Base-by-base conservation (phyloP, 129 eudicot species). In the Logfia minima region DNA sequence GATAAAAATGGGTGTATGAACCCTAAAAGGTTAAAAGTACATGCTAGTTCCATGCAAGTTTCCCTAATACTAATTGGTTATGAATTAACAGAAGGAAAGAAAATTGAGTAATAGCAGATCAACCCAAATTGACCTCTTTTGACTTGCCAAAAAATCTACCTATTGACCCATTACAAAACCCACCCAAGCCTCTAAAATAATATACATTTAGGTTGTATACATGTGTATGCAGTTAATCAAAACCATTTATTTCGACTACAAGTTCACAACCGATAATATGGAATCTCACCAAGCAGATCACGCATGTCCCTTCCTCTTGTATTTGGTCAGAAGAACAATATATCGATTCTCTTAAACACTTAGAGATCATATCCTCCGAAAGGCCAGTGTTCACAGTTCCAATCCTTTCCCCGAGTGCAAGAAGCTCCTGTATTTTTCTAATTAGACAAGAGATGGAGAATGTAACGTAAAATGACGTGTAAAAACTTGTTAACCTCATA, bases 371-470 rank as follows among this genome's bases (percentile, higher is more conserved):
- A 76, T 82, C 86, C 51, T 83, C 92, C 9, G 89, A 79, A 71
- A 90, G 68, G 31, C 96, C 96, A 2, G 92, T 87, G 83, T 37
- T 87, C 58, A 90, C 96, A 69, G 67, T 81, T 70, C 96, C 96
- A 70, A 89, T 89, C 75, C 88, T 82, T 82, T 89, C 93, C 55
- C 88, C 88, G 4, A 89, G 85, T 14, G 83, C 96, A 68, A 90
- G 92, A 39, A 90, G 96, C 32, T 90, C 96, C 96, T 90, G 87
- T 18, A 22, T 56, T 23, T 75, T 75, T 19, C 55, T 56, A 74
- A 19, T 37, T 48, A 26, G 53, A 48, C 29, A 16, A 61, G 4
- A 34, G 14, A 84, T 29, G 31, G 39, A n/a, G n/a, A 63, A 19
- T 14, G 9, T 32, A n/a, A 16, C 29, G 45, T 21, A 14, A 67